These are phyloP conservation scores for Psilocybe mexicana DNA, from an alignment of 1,284 basidiomycete genomes.

Conservation along the genomic window DNA sequence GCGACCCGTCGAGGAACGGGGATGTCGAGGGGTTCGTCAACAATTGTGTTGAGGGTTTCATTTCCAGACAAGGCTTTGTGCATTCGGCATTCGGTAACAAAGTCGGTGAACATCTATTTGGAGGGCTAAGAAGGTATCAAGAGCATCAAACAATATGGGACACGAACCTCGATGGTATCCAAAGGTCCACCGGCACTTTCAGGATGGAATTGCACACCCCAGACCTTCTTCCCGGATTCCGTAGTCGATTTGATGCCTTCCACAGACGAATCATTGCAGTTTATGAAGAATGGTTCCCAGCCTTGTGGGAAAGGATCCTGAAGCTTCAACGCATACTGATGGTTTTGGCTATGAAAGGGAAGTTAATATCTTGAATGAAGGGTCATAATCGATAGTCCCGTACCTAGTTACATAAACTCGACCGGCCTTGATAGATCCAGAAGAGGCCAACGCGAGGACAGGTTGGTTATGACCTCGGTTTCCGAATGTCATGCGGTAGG, in stretches of 20 bases:
- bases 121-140: constrained; percentile 1
- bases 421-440: constrained; percentile 92
- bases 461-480: constrained; percentile 99
- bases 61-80: constrained; percentile 39
- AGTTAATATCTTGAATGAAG: constrained; percentile 6
- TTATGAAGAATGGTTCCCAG: constrained; percentile 98
- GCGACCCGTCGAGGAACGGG: constrained; percentile 12
- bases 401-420: constrained; percentile 96
- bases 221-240: constrained; percentile 85
- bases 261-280: constrained; percentile 96
- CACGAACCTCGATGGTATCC: constrained; percentile 85
- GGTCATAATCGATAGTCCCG: constrained; percentile 24
- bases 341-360: constrained; percentile 71
- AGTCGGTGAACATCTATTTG: constrained; percentile 88
- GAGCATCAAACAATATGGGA: not conserved
- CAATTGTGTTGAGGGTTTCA: constrained; percentile 8
- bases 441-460: constrained; percentile 88
- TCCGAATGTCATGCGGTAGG: constrained; percentile 96
- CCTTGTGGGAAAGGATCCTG: constrained; percentile 92
- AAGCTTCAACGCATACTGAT: constrained; percentile 92
- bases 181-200: constrained; percentile 92
- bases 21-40: constrained; percentile 19
- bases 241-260: constrained; percentile 94
- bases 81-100: constrained; percentile 76
- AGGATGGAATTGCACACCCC: constrained; percentile 97